These are phyloP conservation scores for Ilyonectria robusta DNA, from an alignment of 2,329 filamentous ascomycete genomes.

Conservation along the genomic window DNA sequence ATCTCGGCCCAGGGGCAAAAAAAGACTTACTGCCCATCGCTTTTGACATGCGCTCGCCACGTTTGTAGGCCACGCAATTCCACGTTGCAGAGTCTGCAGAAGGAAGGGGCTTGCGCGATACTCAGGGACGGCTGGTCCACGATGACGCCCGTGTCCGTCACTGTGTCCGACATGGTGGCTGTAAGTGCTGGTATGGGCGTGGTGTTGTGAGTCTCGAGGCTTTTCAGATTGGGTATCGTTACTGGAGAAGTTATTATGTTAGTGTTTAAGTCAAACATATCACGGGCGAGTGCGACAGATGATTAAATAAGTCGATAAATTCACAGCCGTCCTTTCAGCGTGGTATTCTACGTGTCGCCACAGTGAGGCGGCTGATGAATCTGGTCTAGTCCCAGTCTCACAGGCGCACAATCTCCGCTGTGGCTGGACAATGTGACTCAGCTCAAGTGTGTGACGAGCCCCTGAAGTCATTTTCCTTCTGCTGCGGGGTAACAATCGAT, in stretches of 20 bases:
- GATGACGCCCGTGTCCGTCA: background rate
- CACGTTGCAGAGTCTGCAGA: constrained; percentile 41
- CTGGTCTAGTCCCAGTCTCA: too few species aligned
- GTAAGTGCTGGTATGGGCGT: background rate
- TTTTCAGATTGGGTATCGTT: constrained; percentile 3
- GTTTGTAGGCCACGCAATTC: constrained; percentile 30
- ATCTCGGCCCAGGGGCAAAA: background rate
- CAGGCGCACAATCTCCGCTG: background rate
- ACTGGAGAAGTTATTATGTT: background rate
- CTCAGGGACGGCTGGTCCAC: background rate
- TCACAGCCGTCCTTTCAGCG: background rate
- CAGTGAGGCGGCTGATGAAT: too few species aligned
- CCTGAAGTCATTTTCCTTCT: background rate
- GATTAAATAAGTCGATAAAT: background rate
- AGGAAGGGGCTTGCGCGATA: constrained; percentile 31
- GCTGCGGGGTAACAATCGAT: too few species aligned
- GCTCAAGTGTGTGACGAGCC: background rate
- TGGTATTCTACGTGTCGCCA: background rate
- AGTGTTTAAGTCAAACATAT: background rate
- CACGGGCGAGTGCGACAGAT: background rate
- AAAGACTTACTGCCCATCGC: constrained; percentile 41
- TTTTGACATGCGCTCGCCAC: constrained; percentile 45
- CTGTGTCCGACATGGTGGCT: background rate
- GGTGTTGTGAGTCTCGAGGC: background rate
- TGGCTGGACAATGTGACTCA: background rate